These are phyloP conservation scores for Metschnikowia shivogae DNA, from an alignment of 805 yeast species.

Conservation along the genomic window DNA sequence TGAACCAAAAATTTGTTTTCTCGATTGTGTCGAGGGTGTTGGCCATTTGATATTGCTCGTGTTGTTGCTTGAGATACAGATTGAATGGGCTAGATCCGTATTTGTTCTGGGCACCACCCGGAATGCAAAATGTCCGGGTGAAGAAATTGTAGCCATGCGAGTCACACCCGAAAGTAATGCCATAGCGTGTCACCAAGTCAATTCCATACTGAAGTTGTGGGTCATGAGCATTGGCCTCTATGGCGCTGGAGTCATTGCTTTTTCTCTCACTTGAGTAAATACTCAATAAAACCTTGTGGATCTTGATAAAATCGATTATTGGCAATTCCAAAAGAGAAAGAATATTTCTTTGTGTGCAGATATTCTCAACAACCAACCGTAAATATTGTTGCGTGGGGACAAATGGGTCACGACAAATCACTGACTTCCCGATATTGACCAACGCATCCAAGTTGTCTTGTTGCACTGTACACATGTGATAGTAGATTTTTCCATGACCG, in stretches of 20 bases:
- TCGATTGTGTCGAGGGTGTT: slow-evolving; percentile 34
- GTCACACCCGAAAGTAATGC: slow-evolving; percentile 65
- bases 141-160: slow-evolving; percentile 62
- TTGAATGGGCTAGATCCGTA: slow-evolving; percentile 21
- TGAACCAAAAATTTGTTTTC: slow-evolving; percentile 66
- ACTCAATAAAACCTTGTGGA: slow-evolving; percentile 62
- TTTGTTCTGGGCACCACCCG: slow-evolving; percentile 26
- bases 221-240: slow-evolving; percentile 27
- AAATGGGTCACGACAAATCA: slow-evolving; percentile 76
- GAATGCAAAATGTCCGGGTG: slow-evolving; percentile 38
- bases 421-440: slow-evolving; percentile 74
- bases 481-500: slow-evolving; percentile 82
- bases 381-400: slow-evolving; percentile 79
- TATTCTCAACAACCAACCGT: slow-evolving; percentile 73
- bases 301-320: slow-evolving; percentile 58
- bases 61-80: slow-evolving; percentile 26
- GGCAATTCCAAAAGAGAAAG: slow-evolving; percentile 58
- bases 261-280: slow-evolving; percentile 27
- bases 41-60: slow-evolving; percentile 20
- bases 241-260: slow-evolving; percentile 1
- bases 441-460: slow-evolving; percentile 72
- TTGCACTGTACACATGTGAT: slow-evolving; percentile 85
- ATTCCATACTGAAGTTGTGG: slow-evolving; percentile 50
- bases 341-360: slow-evolving; percentile 59
- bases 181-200: slow-evolving; percentile 61